Base-by-base conservation (phyloP, 2,329 filamentous ascomycete genomes). In the Penicillium sp. region DNA sequence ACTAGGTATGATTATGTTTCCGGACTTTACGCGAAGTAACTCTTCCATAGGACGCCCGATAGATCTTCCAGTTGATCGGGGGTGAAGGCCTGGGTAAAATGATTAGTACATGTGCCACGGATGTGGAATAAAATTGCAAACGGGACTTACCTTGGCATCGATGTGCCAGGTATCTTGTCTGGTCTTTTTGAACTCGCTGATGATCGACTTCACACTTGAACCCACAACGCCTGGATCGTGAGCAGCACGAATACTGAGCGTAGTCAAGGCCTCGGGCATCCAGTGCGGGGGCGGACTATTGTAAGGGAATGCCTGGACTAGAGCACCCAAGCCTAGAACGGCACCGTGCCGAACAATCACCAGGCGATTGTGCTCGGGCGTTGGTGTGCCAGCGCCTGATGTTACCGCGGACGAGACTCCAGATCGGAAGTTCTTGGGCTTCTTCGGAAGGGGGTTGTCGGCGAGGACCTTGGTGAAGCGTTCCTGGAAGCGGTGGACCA, bases 161-260 rank as follows among this genome's bases (percentile, higher is more conserved):
- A 96, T 93, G 68, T 89, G 89, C 95, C 95, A 99, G 65, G 93
- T 99, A 80, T 99, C 95, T 75, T 99, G 95, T 73, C 95, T 87
- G 46, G 95, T 99, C 85, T 99, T 99, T 81, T 99, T 99, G 82
- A 99, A 99, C 70, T 99, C 96, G 59, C 92, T 92, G 63, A 99
- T 80, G 35, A 97, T 93, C 19, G 84, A 85, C 83, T 99, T 99
- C 11, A 96, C 96, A 58, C 93, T 95, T 77, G 96, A 96, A 3
- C 95, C 95, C 53, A 99, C 93, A 57, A 96, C 88, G 0, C 95
- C 95, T 0, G 91, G 87, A 69, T 99, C 95, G 47, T 86, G 90
- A 1, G 93, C 92, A 10, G 96, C 93, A 64, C 89, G 88, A 35
- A 89, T 86, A 6, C 93, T 96, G 62, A 99, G 77, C 11, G 88